Conservation (phyloP, 2,329 filamentous ascomycete species). For the Drechslera avenae region DNA sequence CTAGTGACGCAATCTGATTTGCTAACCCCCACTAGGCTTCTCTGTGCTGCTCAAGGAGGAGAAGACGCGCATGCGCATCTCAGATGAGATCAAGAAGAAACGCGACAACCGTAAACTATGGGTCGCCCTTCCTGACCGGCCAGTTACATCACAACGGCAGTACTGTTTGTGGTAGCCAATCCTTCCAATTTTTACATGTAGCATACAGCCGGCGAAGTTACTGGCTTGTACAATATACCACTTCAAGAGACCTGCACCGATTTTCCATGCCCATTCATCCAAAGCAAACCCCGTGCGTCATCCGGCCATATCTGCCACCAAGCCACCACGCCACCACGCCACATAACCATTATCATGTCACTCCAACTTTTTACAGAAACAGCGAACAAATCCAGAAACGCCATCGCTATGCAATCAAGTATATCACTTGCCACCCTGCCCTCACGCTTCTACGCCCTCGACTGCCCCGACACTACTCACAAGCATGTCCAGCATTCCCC, state of each 20-base stretch:
- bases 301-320: constrained; percentile 11
- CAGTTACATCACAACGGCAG: constrained; percentile 80
- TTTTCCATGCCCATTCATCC: constrained; percentile 29
- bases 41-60: constrained; percentile 90
- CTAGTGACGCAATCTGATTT: background rate
- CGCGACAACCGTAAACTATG: constrained; percentile 77
- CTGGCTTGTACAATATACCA: constrained; percentile 27
- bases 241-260: constrained; percentile 3
- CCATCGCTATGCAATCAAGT: constrained; percentile 46
- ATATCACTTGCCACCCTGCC: background rate
- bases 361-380: constrained; percentile 5
- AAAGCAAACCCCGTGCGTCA: constrained; percentile 23
- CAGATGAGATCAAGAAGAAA: constrained; percentile 78
- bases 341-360: constrained; percentile 1
- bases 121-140: constrained; percentile 85
- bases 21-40: constrained; percentile 60
- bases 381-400: constrained; percentile 32
- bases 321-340: background rate
- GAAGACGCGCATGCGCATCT: constrained; percentile 80
- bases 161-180: constrained; percentile 83
- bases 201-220: constrained; percentile 2
- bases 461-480: constrained; percentile 61
- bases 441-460: constrained; percentile 21
- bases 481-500: constrained; percentile 85
- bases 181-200: constrained; percentile 3